Percentiles rank a stretch among this genome's conserved stretches.
Conservation (phyloP, 148 eudicot genomes). For the Pharnaceum exiguum region DNA sequence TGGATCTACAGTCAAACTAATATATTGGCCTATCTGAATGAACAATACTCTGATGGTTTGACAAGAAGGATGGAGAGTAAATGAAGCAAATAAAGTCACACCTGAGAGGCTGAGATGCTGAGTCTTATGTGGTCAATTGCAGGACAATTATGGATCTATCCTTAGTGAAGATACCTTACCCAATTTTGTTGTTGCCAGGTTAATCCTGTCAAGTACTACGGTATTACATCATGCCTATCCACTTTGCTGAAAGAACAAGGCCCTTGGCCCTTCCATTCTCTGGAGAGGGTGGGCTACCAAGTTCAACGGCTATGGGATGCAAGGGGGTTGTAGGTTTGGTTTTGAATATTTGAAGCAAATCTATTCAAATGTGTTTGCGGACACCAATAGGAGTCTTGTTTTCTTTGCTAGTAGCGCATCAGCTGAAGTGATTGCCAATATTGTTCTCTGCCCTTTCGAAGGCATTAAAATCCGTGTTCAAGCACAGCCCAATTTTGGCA, state of each 20-base stretch:
- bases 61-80: too few relatives aligned
- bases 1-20: too few relatives aligned
- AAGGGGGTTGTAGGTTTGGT: slow-evolving; percentile 71
- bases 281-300: slow-evolving; percentile 67
- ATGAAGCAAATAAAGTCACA: too few relatives aligned
- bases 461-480: slow-evolving; percentile 72
- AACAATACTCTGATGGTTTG: too few relatives aligned
- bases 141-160: too few relatives aligned
- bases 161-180: too few relatives aligned
- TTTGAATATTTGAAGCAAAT: slow-evolving; percentile 57
- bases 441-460: slow-evolving; percentile 68
- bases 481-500: slow-evolving; percentile 54
- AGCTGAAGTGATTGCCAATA: slow-evolving; percentile 62
- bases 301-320: slow-evolving; percentile 58
- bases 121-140: too few relatives aligned
- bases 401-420: slow-evolving; percentile 64
- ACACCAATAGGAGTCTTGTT: slow-evolving; percentile 39
- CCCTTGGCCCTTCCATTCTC: slow-evolving; percentile 44
- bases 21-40: too few relatives aligned
- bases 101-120: too few relatives aligned
- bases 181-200: slow-evolving; percentile 29
- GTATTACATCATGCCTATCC: slow-evolving; percentile 45
- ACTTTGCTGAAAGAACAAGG: slow-evolving; percentile 56
- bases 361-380: slow-evolving; percentile 40
- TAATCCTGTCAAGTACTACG: slow-evolving; percentile 47